Evolutionary conservation across 768 basidiomycete species (phyloP), one percentile per base, ranked within the genome.

Genomic region (Pleurotus pulmonarius): DNA sequence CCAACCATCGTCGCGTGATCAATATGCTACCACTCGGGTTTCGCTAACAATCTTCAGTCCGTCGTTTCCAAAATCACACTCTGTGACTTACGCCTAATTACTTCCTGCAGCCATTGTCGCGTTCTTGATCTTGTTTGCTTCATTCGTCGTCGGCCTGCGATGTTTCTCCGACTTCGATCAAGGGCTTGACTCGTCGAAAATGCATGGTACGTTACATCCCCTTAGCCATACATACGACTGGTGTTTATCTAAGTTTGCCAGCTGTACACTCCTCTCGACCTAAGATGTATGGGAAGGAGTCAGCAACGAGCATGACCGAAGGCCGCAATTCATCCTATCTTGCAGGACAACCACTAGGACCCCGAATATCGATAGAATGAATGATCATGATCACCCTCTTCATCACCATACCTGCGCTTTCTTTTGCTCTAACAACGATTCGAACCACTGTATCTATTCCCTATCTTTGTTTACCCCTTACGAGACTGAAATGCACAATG

Each of bases 341-440:
- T 34, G 78, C 74, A 46, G 87, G 87, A n/a, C 65, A 73, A 39
- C 76, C 80, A 3, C 67, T 90, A 45, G 77, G 74, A 37, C 82
- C 76, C 59, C 81, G 90, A 58, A 83, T 92, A 69, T 91, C 89
- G 25, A 92, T 93, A 59, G 90, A 93, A 68, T 92, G 90, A 93
- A 68, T 92, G 66, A 76, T 60, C 26, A 26, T 15, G 38, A 24
- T 26, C 40, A 6, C 37, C 25, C 11, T 29, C 48, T 29, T 11
- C 29, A 20, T 38, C 29, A 34, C 11, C 8, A 8, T 11, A 11
- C 29, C 29, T 34, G 7, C 26, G 26, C 7, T 29, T 29, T 9
- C 29, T 29, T 9, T 11, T 11, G 29, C 11, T 29, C 29, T 8
- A 11, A 34, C 29, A 11, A 34, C 29, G 29, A 34, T 34, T 34